A percentile compares a stretch with the other conserved stretches of the same genome.
Conservation (phyloP, 2,329 filamentous ascomycete genomes). For the Fusarium miscanthi region DNA sequence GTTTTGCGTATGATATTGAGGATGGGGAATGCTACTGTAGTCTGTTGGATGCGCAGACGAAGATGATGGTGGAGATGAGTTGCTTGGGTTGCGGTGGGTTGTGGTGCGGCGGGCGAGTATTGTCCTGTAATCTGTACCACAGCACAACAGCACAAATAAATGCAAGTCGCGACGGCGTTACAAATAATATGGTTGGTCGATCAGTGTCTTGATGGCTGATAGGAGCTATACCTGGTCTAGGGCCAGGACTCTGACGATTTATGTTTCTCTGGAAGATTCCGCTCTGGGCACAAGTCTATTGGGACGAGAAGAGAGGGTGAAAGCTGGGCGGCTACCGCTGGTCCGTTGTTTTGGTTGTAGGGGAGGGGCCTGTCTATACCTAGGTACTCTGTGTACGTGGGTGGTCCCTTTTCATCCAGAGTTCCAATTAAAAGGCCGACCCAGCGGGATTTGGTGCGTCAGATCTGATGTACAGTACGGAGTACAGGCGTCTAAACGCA, state of each 20-base stretch:
- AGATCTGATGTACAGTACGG: constrained; percentile 16
- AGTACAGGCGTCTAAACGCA: constrained; percentile 14
- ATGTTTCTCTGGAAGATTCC: constrained; percentile 15
- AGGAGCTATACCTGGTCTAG: constrained; percentile 15
- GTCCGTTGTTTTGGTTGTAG: background rate
- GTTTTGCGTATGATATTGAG: constrained; percentile 15
- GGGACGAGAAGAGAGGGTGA: background rate
- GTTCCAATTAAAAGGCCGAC: constrained; percentile 34
- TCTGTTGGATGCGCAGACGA: constrained; percentile 6
- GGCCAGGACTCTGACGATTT: constrained; percentile 13
- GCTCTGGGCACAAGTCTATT: background rate
- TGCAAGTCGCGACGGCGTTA: constrained; percentile 20
- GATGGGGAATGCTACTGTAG: background rate
- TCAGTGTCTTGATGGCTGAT: constrained; percentile 5
- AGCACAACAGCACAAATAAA: background rate
- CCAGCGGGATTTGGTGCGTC: constrained; percentile 8
- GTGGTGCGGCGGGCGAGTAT: constrained; percentile 31
- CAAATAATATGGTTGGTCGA: constrained; percentile 32
- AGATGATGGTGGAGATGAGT: constrained; percentile 39
- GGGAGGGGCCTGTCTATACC: background rate
- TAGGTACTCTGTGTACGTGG: background rate
- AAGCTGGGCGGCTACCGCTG: constrained; percentile 19
- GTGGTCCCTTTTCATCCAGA: constrained; percentile 33
- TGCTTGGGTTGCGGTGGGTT: constrained; percentile 24
- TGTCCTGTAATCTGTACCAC: constrained; percentile 14